Conservation (phyloP, 352 stramenopile genomes). For the Albugo laibachii region DNA sequence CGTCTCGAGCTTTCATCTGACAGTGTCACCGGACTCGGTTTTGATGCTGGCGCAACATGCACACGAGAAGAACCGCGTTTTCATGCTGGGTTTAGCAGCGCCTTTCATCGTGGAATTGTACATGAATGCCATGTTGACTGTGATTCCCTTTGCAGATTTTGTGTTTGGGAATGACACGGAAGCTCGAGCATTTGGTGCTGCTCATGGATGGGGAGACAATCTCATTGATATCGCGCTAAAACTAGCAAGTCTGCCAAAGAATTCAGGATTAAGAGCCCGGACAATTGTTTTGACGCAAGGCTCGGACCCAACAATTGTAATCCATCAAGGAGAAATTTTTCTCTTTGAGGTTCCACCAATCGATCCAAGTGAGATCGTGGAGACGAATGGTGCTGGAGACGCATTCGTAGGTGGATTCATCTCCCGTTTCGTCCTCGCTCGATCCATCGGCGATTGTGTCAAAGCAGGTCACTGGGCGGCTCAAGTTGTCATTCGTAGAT, state of each 20-base stretch:
- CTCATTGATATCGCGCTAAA: conserved; percentile 84
- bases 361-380: conserved; percentile 81
- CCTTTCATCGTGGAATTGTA: conserved; percentile 98
- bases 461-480: conserved; percentile 93
- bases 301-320: conserved; percentile 88
- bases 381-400: conserved; percentile 98
- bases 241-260: conserved; percentile 87
- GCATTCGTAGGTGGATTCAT: conserved; percentile 98
- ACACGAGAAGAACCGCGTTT: conserved; percentile 84
- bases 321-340: conserved; percentile 83
- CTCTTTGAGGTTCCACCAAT: conserved; percentile 84
- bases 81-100: conserved; percentile 94
- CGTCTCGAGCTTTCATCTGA: conserved; percentile 97
- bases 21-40: conserved; percentile 87
- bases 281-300: conserved; percentile 98
- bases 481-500: conserved; percentile 92
- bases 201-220: conserved; percentile 80
- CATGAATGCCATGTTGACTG: conserved; percentile 88
- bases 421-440: conserved; percentile 75
- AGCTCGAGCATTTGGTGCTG: conserved; percentile 86
- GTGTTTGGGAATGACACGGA: conserved; percentile 99
- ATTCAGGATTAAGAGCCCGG: conserved; percentile 72
- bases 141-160: conserved; percentile 92
- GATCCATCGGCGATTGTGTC: conserved; percentile 85
- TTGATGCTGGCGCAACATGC: conserved; percentile 87